Base-by-base conservation (phyloP, 306 rosid species). In the Phaseolus lunatus region DNA sequence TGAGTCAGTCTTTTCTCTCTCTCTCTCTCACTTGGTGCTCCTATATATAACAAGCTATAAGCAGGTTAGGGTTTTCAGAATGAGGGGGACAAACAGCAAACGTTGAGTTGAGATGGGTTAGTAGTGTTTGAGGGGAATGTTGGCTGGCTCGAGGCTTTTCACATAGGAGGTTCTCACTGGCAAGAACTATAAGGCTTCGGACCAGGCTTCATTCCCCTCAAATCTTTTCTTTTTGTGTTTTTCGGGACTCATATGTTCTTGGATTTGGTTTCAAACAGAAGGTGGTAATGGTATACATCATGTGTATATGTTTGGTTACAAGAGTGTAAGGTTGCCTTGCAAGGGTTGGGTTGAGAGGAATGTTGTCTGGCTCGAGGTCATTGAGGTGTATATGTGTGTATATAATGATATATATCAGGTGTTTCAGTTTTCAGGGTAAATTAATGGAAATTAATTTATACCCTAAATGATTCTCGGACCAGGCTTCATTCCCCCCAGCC, bases 181-280 rank as follows among this genome's bases (percentile, higher is more conserved):
- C 79, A 70, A 75, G 82, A 80, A 80, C 84, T 70, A 62, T 47
- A 81, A 82, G 79, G 89, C 90, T 87, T 91, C 94, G 96, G 94
- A 87, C 92, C 94, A 91, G 92, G 94, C 92, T 91, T 91, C 94
- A 91, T 89, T 84, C 93, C 96, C 89, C 92, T 87, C 89, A 91
- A 89, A 67, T 37, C 41, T 19, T 26, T 9, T 59, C n/a, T 4
- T 44, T 54, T 20, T 26, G 14, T 59, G 39, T 4, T 27, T 54
- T 12, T 0, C 4, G 63, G 62, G 29, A 6, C 3, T 13, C 10
- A 14, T 2, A 0, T 53, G 2, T 72, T 56, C 56, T 56, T 57
- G 18, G 26, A 7, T 39, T 72, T 37, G 11, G 24, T 3, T 37
- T 57, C 13, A 39, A 39, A 2, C 44, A 37, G 10, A 35, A 8